Percentiles rank a stretch among this genome's conserved stretches.
Evolutionary conservation across 306 rosid species (phyloP).

Genomic region (Dryas drummondii): DNA sequence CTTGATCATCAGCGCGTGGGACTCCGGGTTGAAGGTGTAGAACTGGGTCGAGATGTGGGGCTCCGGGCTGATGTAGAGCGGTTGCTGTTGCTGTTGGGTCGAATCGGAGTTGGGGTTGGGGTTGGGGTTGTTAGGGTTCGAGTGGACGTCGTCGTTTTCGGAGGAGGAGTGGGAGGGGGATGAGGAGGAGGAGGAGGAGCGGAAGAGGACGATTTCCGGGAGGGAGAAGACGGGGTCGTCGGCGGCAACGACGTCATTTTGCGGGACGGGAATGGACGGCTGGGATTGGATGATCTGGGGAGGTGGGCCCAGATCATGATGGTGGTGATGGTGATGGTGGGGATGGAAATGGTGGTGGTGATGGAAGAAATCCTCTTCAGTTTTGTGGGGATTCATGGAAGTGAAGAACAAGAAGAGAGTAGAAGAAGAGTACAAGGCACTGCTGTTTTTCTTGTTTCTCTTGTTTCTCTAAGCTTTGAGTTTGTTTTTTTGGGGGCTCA

Average conservation of each 20-base stretch:
- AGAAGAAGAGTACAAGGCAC: no score
- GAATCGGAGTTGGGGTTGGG: conserved; percentile 25
- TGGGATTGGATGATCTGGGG: conserved; percentile 42
- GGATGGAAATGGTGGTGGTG: conserved; percentile 40
- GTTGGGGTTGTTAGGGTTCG: conserved; percentile 29
- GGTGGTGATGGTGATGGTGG: conserved; percentile 38
- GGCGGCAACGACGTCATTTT: conserved; percentile 18
- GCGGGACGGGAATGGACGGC: conserved; percentile 44
- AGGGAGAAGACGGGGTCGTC: conserved; percentile 36
- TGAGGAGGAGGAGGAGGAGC: conserved; percentile 48
- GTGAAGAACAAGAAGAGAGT: not conserved
- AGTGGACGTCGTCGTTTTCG: conserved; percentile 33
- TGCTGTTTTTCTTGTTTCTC: not conserved
- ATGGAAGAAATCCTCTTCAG: conserved; percentile 66
- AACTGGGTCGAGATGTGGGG: conserved; percentile 91
- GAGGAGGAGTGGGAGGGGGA: conserved; percentile 41
- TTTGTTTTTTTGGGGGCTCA: conserved; percentile 14
- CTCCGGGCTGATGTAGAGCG: conserved; percentile 63
- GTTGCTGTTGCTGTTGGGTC: conserved; percentile 10
- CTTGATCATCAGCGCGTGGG: conserved; percentile 87
- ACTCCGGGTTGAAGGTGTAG: conserved; percentile 87
- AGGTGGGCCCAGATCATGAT: conserved; percentile 43
- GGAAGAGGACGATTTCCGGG: conserved; percentile 73
- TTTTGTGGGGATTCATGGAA: conserved; percentile 75
- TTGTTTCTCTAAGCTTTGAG: not conserved